Conservation (phyloP, 129 eudicot genomes). For the Lonicera japonica region DNA sequence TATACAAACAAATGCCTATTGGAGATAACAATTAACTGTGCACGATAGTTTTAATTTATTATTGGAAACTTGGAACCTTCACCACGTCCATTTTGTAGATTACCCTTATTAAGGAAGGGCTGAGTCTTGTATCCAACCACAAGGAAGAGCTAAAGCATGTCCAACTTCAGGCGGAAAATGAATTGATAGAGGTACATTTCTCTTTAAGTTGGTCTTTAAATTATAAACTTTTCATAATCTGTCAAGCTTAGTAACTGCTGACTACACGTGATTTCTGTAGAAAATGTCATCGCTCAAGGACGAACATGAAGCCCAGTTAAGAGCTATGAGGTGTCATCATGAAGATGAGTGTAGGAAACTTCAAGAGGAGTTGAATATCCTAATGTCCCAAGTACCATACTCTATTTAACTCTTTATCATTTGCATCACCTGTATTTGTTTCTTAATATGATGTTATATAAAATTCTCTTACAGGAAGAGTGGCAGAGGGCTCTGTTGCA, state of each 20-base stretch:
- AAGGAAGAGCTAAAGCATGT: slow-evolving; percentile 54
- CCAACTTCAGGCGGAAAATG: slow-evolving; percentile 66
- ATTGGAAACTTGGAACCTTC: not conserved
- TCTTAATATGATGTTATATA: not conserved
- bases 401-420: not conserved
- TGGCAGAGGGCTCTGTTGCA: slow-evolving; percentile 81
- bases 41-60: not conserved
- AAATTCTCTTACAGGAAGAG: slow-evolving; percentile 58
- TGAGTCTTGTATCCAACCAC: slow-evolving; percentile 47
- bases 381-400: slow-evolving; percentile 58
- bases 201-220: not conserved
- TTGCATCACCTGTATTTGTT: slow-evolving; percentile 4
- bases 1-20: not conserved
- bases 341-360: slow-evolving; percentile 83
- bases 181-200: slow-evolving; percentile 65
- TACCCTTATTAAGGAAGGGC: slow-evolving; percentile 43
- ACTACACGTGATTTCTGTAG: slow-evolving; percentile 21
- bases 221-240: slow-evolving; percentile 8
- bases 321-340: slow-evolving; percentile 71
- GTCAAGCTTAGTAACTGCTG: slow-evolving; percentile 9
- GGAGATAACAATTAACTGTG: not conserved
- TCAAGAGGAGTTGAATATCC: slow-evolving; percentile 79
- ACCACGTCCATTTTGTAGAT: slow-evolving; percentile 36
- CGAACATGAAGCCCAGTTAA: slow-evolving; percentile 82
- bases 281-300: slow-evolving; percentile 52